Base-by-base conservation (phyloP, 192 early-diverging fungal species). In the Mortierella alpina region DNA sequence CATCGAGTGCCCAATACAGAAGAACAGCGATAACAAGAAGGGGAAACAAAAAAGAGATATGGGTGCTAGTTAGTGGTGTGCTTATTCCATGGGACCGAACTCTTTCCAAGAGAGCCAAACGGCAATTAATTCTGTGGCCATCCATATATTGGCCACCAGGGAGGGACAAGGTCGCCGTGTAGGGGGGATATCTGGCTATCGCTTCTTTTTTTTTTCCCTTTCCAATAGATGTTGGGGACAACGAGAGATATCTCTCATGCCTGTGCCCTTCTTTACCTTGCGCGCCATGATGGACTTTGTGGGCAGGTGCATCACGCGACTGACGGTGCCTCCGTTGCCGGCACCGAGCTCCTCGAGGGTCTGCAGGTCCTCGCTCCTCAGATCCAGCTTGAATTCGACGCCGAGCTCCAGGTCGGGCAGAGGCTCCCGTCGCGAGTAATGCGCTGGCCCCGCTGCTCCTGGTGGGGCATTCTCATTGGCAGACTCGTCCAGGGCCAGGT, bases 261-360 rank as follows among this genome's bases (percentile, higher is more conserved):
- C 57, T 55, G 45, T 46, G 4, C 15, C 3, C 53, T n/a, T 22
- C 39, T 18, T 17, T 49, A 95, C 94, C 93, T 99, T 99, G 73
- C 93, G 87, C 10, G 97, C 97, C 95, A 99, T 97, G 49, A 97
- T 84, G 46, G 92, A 94, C 45, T 90, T 88, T 64, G 95, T 96
- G n/a, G 95, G 94, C 59, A 89, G 82, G 75, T 99, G 96, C 70
- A 90, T 75, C 23, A 96, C 96, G 74, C 93, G 90, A 60, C 88
- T 89, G 40, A 99, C 97, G 2, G 94, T 93, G 8, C 97, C 97
- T 22, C 96, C 96, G 70, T 94, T 93, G 5, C 97, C 97, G n/a
- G 93, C 90, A 58, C 97, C 97, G 64, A 99, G 86, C 74, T 96
- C 93, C 68, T 91, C 82, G 17, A 95, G 71, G 0, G 90, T 84